phyloP scores from a whole-genome alignment of 768 basidiomycete species.

The Naganishia kalamii region DNA sequence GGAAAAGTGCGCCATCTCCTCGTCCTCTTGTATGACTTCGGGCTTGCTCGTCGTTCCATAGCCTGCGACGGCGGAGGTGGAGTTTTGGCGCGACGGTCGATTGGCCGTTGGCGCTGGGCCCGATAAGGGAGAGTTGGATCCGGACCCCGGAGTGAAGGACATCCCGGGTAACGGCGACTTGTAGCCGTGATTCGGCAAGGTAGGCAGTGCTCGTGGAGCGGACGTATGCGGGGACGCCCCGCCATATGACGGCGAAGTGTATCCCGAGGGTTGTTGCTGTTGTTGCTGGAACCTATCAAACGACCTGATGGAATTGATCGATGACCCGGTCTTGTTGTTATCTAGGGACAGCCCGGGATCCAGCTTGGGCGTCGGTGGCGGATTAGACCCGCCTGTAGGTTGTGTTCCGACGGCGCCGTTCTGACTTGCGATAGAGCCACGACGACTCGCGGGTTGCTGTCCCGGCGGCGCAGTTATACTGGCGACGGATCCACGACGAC shows the following conservation, averaged over 20 bases:
- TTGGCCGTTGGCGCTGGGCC: not conserved
- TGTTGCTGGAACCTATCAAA: not conserved
- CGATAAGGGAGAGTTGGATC: not conserved
- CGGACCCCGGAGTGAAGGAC: not conserved
- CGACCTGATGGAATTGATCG: not conserved
- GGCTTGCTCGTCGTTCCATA: not conserved
- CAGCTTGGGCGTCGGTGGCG: not conserved
- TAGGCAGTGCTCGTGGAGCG: not conserved
- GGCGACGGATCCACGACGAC: not conserved
- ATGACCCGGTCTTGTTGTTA: slow-evolving; percentile 12
- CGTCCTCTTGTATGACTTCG: slow-evolving; percentile 16
- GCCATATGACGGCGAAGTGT: not conserved
- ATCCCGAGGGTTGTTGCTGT: not conserved
- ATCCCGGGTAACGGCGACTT: not conserved
- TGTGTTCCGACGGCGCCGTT: not conserved
- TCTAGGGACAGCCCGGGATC: not conserved
- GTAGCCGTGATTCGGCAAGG: not conserved
- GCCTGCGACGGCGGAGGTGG: not conserved
- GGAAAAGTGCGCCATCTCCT: slow-evolving; percentile 37
- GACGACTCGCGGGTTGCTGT: not conserved
- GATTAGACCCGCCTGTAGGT: not conserved
- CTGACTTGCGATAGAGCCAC: slow-evolving; percentile 4
- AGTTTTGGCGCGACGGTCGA: not conserved
- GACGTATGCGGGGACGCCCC: too few species aligned
- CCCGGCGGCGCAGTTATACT: not conserved